Base-by-base conservation (phyloP, 257 asterid species). In the Thymus quinquecostatus region DNA sequence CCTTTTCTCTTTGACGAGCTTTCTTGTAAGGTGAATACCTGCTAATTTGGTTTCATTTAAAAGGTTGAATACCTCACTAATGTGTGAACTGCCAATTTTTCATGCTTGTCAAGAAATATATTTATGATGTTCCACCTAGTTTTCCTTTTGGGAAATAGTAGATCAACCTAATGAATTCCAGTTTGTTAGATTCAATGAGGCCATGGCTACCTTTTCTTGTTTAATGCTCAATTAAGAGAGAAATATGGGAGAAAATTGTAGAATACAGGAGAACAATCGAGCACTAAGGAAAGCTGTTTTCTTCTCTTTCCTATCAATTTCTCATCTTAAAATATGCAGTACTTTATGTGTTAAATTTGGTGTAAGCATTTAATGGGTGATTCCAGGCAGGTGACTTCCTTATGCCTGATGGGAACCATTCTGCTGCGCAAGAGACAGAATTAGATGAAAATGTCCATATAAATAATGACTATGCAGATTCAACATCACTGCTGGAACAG, bases 311-410 rank as follows among this genome's bases (percentile, higher is more conserved):
- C 11, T 45, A 33, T 66, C 30, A 54, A 38, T 53, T 33, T 38
- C 21, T 53, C 43, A 69, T 34, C 3, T 14, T n/a, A 9, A 66
- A 50, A 62, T 63, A 28, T 58, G 13, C 75, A 59, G 30, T 47
- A 72, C 72, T 58, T 49, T 43, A 29, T 12, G 55, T 55, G 55
- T 21, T 76, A 44, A 27, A 27, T 68, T 72, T 45, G 28, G 41
- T 78, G 55, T 67, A 72, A 66, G 44, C 54, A 56, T 49, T 76
- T 71, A 34, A 56, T 78, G 75, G 74, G 54, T 74, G 74, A 80
- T 73, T 80, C 59, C 83, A 91, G 97, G 95, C 96, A 51, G 90
- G 92, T 69, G 88, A 84, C 73, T 89, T 91, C 78, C 95, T 91
- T 72, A 80, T 87, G 75, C 89, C 95, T 57, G 83, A 87, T 78